phyloP scores from a whole-genome alignment of 345 rosid genomes.

The Citrus medica region DNA sequence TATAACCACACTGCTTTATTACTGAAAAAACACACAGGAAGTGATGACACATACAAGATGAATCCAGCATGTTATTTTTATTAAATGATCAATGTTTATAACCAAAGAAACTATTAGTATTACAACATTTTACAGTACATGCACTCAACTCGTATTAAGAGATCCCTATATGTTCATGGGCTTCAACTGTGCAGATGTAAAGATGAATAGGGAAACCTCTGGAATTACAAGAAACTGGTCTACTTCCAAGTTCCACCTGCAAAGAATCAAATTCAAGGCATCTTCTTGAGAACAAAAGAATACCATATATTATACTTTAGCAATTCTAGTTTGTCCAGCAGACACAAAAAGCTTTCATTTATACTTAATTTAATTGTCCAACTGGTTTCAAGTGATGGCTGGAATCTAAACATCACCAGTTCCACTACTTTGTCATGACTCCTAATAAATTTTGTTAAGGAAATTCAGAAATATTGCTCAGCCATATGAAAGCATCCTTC shows the following conservation, averaged over 20 bases:
- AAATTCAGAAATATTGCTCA: too few species aligned
- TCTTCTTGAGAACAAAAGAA: not conserved
- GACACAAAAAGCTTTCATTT: not conserved
- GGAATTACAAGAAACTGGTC: not conserved
- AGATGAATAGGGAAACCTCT: not conserved
- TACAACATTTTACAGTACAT: not conserved
- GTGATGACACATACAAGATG: not conserved
- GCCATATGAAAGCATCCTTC: too few species aligned
- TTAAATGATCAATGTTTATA: not conserved
- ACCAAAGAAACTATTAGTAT: not conserved
- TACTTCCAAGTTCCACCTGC: constrained; percentile 20
- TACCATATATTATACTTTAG: not conserved
- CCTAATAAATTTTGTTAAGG: not conserved
- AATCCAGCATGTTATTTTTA: not conserved
- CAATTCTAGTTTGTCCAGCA: not conserved
- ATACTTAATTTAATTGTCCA: not conserved
- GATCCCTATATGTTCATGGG: not conserved
- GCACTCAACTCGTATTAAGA: not conserved
- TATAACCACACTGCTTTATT: not conserved
- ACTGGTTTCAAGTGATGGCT: not conserved
- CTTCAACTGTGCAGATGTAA: not conserved
- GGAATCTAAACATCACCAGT: not conserved
- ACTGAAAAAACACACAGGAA: not conserved
- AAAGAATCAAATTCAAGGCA: not conserved
- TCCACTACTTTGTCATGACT: not conserved